Evolutionary conservation across 2,329 filamentous ascomycete genomes (phyloP).

Genomic region (Didymella glomerata): DNA sequence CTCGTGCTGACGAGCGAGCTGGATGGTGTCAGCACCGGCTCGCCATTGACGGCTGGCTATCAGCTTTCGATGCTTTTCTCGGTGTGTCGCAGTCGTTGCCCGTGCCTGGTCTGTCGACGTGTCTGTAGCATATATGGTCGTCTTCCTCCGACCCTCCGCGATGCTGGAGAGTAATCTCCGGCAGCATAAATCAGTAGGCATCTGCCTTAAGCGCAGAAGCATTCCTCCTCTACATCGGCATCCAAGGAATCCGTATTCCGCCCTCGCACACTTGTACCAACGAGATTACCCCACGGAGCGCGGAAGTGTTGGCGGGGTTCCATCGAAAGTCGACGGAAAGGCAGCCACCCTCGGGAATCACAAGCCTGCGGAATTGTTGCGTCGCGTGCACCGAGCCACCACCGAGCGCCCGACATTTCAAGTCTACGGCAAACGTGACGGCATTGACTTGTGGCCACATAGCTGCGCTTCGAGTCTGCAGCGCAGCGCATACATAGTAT

Average conservation of each 20-base stretch:
- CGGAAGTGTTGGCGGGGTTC: conserved; percentile 11
- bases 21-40: conserved; percentile 1
- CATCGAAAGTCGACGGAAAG: conserved; percentile 5
- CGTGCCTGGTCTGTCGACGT: background rate
- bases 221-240: conserved; percentile 1
- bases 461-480: background rate
- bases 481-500: conserved; percentile 6
- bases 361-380: conserved; percentile 25
- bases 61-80: background rate
- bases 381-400: conserved; percentile 18
- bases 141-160: conserved; percentile 2
- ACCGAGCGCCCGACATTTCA: conserved; percentile 3
- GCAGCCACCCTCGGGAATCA: conserved; percentile 5
- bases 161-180: background rate
- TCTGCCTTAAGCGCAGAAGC: background rate
- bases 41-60: background rate
- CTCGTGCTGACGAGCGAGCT: background rate
- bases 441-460: conserved; percentile 35
- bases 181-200: background rate
- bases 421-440: conserved; percentile 32
- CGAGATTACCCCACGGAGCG: conserved; percentile 5
- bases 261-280: background rate
- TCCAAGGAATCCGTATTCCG: background rate
- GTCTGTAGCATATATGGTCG: background rate
- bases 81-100: background rate